These are phyloP conservation scores for Penicillium sp. DNA, from an alignment of 2,329 filamentous ascomycete species.

Conservation along the genomic window DNA sequence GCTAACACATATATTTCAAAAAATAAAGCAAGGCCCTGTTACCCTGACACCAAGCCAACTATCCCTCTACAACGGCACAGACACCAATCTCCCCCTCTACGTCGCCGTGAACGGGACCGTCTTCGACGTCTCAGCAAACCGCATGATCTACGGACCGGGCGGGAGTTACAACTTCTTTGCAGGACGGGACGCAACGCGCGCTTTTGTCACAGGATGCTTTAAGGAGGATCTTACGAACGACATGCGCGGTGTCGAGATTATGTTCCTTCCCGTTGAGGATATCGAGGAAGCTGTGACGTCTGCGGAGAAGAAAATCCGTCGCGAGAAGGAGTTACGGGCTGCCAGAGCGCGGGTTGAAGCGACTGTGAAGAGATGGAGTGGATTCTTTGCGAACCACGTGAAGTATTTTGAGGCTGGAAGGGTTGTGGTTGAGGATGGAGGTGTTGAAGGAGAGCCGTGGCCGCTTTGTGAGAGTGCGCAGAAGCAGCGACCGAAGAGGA, in stretches of 20 bases:
- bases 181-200: conserved; percentile 80
- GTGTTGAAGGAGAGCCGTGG: conserved; percentile 48
- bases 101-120: conserved; percentile 74
- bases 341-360: conserved; percentile 66
- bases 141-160: conserved; percentile 70
- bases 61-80: conserved; percentile 70
- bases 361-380: conserved; percentile 75
- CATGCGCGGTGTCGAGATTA: conserved; percentile 80
- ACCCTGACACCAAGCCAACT: conserved; percentile 75
- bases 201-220: conserved; percentile 93
- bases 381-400: conserved; percentile 75
- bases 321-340: conserved; percentile 62
- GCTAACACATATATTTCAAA: conserved; percentile 5
- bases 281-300: conserved; percentile 40
- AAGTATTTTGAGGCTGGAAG: conserved; percentile 81
- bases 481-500: conserved; percentile 61
- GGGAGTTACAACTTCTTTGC: conserved; percentile 86
- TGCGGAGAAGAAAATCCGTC: conserved; percentile 51
- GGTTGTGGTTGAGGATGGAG: conserved; percentile 56
- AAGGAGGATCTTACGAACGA: conserved; percentile 79
- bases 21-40: conserved; percentile 55
- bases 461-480: conserved; percentile 70
- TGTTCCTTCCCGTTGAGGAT: conserved; percentile 72
- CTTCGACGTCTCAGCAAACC: conserved; percentile 62
- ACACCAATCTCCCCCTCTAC: conserved; percentile 76